phyloP scores from a whole-genome alignment of 495 filamentous ascomycete genomes.

The Xanthoparmelia taractica region DNA sequence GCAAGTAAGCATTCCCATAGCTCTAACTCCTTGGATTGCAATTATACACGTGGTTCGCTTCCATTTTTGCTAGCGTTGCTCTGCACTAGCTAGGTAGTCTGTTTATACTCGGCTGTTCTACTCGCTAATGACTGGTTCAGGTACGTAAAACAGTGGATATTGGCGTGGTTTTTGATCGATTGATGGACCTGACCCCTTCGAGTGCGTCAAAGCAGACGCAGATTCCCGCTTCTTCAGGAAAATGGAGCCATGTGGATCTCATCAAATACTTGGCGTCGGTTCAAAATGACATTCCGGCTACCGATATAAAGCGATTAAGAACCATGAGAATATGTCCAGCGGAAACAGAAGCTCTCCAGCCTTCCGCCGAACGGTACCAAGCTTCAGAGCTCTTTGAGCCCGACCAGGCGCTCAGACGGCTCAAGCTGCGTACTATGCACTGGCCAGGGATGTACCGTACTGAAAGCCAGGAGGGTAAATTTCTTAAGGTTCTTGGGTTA shows the following conservation, averaged over 20 bases:
- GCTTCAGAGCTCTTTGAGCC: slow-evolving; percentile 84
- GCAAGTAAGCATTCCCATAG: slow-evolving; percentile 55
- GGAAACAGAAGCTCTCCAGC: slow-evolving; percentile 49
- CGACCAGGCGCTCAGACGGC: slow-evolving; percentile 55
- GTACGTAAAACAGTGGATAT: slow-evolving; percentile 77
- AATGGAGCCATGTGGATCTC: slow-evolving; percentile 89
- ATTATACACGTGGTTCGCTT: not conserved
- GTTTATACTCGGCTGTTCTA: not conserved
- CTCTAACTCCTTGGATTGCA: not conserved
- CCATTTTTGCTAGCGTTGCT: not conserved
- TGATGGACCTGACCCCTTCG: slow-evolving; percentile 46
- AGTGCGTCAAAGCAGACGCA: slow-evolving; percentile 7
- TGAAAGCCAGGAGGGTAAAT: slow-evolving; percentile 60
- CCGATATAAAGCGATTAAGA: slow-evolving; percentile 72
- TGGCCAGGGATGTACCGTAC: slow-evolving; percentile 66
- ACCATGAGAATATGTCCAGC: slow-evolving; percentile 73
- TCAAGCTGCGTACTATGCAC: slow-evolving; percentile 72
- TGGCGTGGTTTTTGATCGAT: slow-evolving; percentile 81
- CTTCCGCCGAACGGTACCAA: slow-evolving; percentile 53
- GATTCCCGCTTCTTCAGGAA: slow-evolving; percentile 31
- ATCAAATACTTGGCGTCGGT: slow-evolving; percentile 91
- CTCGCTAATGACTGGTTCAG: not conserved
- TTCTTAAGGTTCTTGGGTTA: slow-evolving; percentile 64
- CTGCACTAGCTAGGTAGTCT: not conserved
- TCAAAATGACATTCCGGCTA: slow-evolving; percentile 74